phyloP scores from a whole-genome alignment of 495 filamentous ascomycete species.

The Xylaria flabelliformis region DNA sequence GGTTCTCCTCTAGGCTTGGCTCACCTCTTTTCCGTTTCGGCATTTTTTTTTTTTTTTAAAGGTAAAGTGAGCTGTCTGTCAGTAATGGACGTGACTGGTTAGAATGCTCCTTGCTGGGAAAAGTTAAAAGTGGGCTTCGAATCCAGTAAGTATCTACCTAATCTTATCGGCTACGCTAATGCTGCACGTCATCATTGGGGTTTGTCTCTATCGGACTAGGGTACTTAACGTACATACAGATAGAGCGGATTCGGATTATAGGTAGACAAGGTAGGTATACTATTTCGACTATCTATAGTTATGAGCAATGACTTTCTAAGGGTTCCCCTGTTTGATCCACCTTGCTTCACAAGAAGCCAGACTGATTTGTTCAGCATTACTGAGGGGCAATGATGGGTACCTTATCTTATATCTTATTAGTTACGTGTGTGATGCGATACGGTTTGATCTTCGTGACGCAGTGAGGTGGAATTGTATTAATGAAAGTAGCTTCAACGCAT shows the following conservation, averaged over 20 bases:
- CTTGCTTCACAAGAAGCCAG: background rate
- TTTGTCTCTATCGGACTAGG: background rate
- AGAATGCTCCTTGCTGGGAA: conserved; percentile 22
- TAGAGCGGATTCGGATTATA: no score
- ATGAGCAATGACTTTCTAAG: background rate
- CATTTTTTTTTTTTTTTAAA: conserved; percentile 41
- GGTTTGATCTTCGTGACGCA: background rate
- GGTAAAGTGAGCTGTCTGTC: background rate
- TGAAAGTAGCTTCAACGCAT: background rate
- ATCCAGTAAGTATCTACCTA: conserved; percentile 21
- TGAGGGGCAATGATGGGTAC: conserved; percentile 5
- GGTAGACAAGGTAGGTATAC: no score
- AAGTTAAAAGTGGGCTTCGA: conserved; percentile 27
- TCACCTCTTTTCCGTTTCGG: conserved; percentile 56
- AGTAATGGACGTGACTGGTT: background rate
- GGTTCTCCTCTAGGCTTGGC: conserved; percentile 56
- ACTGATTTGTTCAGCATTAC: background rate
- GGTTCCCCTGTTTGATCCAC: background rate
- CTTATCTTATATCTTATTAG: no score
- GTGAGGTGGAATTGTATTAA: background rate
- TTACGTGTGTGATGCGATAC: background rate
- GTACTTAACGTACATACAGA: no score
- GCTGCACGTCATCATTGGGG: conserved; percentile 14
- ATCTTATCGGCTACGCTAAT: conserved; percentile 15
- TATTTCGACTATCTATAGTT: no score